Base-by-base conservation (phyloP, 2,329 filamentous ascomycete genomes). In the Botrytis pseudocinerea region DNA sequence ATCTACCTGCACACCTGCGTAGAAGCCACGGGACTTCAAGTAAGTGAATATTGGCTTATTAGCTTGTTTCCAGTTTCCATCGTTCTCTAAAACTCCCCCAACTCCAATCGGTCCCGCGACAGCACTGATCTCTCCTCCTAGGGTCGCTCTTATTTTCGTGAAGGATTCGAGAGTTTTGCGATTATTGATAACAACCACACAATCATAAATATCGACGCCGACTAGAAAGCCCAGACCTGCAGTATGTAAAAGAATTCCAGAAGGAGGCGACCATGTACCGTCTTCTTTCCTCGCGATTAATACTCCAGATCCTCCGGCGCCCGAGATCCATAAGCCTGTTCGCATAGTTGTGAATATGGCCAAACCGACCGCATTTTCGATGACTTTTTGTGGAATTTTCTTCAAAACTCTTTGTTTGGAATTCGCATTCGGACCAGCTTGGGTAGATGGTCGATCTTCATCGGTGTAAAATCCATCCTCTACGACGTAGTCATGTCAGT, bases 261-360 rank as follows among this genome's bases (percentile, higher is more conserved):
- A 96, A 0, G 95, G 95, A 8, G 94, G 93, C 75, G 93, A 96
- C 95, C 95, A 98, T 75, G 90, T 91, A 18, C 94, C 94, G 77
- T 97, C 95, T 57, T 92, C 91, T 87, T 77, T 79, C 93, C 93
- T 89, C 28, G 91, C 95, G 74, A 98, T 90, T 57, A 98, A 86
- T 57, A 98, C 88, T 69, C 95, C 95, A 73, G 93, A 95, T 57
- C 95, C 95, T 42, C 95, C 95, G 25, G 94, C 95, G 63, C 95
- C 95, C 63, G 93, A 95, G 78, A 97, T 87, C 93, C 95, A 97
- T 46, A 98, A 85, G 20, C 95, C 95, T 22, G 93, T 95, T 74
- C 95, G 91, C 94, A 98, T 97, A 44, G 94, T 97, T 0, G 95
- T 97, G 84, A 98, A 98, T 77, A 98, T 93, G 71, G 94, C 95